Evolutionary conservation across 352 stramenopile species (phyloP).

Genomic region (Blastocystis sp.): DNA sequence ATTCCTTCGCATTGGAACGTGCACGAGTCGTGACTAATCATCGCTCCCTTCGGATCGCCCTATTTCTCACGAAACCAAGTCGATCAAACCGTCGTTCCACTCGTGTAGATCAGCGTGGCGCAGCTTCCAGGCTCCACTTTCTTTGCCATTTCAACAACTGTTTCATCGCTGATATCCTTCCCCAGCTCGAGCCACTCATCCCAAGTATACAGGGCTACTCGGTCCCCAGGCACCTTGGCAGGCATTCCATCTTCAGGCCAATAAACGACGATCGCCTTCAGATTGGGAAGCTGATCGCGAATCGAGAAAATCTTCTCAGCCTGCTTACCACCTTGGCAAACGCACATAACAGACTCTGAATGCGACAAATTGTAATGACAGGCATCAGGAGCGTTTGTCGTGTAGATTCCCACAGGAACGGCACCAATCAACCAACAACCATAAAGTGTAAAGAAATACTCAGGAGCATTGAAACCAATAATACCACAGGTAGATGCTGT

Average conservation of each 20-base stretch:
- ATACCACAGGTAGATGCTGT: constrained; percentile 75
- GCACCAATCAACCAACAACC: constrained; percentile 82
- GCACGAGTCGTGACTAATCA: constrained; percentile 72
- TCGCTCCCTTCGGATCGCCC: constrained; percentile 75
- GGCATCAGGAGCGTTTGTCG: constrained; percentile 80
- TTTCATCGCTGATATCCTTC: constrained; percentile 31
- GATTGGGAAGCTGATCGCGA: constrained; percentile 75
- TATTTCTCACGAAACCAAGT: neutral
- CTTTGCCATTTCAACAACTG: constrained; percentile 53
- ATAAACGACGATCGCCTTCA: constrained; percentile 85
- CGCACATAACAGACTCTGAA: constrained; percentile 80
- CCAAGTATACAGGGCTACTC: constrained; percentile 68
- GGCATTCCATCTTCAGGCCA: constrained; percentile 68
- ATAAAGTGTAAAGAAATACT: constrained; percentile 84
- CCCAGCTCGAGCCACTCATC: constrained; percentile 67
- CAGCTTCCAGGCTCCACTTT: constrained; percentile 67
- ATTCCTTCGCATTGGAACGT: constrained; percentile 53
- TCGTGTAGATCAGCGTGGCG: constrained; percentile 76
- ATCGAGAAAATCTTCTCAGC: constrained; percentile 86
- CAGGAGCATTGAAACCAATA: constrained; percentile 80
- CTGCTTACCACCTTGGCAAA: constrained; percentile 83
- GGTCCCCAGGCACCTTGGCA: constrained; percentile 51
- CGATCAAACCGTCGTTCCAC: constrained; percentile 68
- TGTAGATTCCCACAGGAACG: constrained; percentile 87
- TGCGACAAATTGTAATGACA: constrained; percentile 87